Evolutionary conservation across 345 rosid species (phyloP).

Genomic region (Eucalyptus tenuipes): DNA sequence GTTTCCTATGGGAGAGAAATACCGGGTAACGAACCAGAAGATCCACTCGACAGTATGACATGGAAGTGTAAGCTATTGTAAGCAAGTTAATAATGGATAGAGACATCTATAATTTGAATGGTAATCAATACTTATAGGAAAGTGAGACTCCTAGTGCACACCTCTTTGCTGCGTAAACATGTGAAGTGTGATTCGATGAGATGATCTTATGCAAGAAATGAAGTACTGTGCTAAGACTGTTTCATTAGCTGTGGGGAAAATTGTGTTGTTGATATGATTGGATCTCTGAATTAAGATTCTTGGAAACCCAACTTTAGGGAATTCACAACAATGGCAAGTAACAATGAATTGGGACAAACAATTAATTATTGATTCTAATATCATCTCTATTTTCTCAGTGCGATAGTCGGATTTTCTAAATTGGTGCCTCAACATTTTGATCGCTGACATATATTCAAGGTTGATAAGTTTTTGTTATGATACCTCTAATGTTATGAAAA

Average conservation of each 20-base stretch:
- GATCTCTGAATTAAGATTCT: neutral
- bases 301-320: neutral
- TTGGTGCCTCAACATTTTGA: neutral
- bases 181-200: neutral
- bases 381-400: neutral
- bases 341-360: neutral
- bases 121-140: neutral
- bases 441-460: neutral
- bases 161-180: neutral
- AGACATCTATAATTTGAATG: neutral
- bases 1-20: neutral
- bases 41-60: neutral
- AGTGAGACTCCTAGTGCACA: neutral
- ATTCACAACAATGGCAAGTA: neutral
- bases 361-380: neutral
- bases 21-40: neutral
- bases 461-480: neutral
- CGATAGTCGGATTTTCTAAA: neutral
- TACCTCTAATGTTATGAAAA: neutral
- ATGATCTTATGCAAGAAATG: neutral
- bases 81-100: neutral
- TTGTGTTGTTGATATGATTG: neutral
- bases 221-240: neutral
- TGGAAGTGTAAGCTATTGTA: neutral
- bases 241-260: neutral